These are phyloP conservation scores for Debaryomycetaceae sp. DNA, from an alignment of 1,139 yeast species.

Conservation along the genomic window DNA sequence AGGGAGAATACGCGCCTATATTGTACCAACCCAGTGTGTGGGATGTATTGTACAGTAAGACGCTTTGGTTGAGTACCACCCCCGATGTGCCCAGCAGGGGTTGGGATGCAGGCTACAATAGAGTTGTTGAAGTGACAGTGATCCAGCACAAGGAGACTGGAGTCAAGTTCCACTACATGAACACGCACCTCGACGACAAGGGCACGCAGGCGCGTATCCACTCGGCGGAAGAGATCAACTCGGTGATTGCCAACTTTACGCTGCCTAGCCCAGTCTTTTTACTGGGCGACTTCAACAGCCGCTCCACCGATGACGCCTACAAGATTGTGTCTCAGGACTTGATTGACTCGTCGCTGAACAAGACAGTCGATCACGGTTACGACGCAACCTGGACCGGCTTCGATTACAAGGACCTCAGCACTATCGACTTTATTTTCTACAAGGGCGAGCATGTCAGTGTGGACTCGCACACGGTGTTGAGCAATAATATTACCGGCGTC, in stretches of 20 bases:
- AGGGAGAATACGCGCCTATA: slow-evolving; percentile 44
- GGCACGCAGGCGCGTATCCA: slow-evolving; percentile 34
- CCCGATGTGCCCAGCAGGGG: slow-evolving; percentile 38
- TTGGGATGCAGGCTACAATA: slow-evolving; percentile 38
- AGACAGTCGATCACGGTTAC: slow-evolving; percentile 4
- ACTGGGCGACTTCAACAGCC: slow-evolving; percentile 16
- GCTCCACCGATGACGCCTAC: slow-evolving; percentile 26
- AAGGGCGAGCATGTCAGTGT: neutral
- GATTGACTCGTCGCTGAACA: slow-evolving; percentile 16
- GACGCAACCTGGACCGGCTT: slow-evolving; percentile 38
- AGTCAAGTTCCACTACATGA: slow-evolving; percentile 27
- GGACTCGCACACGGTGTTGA: slow-evolving; percentile 3
- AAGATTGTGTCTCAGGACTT: slow-evolving; percentile 22
- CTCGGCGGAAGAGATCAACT: slow-evolving; percentile 10
- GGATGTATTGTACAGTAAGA: slow-evolving; percentile 25
- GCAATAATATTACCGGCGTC: slow-evolving; percentile 3
- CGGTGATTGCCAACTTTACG: slow-evolving; percentile 10
- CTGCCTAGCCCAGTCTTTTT: slow-evolving; percentile 5
- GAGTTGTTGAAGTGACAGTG: slow-evolving; percentile 38
- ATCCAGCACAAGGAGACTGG: slow-evolving; percentile 20
- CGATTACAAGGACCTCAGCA: slow-evolving; percentile 18
- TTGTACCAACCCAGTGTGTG: slow-evolving; percentile 32
- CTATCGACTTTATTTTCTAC: slow-evolving; percentile 26
- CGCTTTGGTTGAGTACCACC: slow-evolving; percentile 40
- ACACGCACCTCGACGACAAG: slow-evolving; percentile 42